Evolutionary conservation across 345 rosid genomes (phyloP), one percentile per base, ranked within the genome.

Genomic region (Gossypium thurberi): DNA sequence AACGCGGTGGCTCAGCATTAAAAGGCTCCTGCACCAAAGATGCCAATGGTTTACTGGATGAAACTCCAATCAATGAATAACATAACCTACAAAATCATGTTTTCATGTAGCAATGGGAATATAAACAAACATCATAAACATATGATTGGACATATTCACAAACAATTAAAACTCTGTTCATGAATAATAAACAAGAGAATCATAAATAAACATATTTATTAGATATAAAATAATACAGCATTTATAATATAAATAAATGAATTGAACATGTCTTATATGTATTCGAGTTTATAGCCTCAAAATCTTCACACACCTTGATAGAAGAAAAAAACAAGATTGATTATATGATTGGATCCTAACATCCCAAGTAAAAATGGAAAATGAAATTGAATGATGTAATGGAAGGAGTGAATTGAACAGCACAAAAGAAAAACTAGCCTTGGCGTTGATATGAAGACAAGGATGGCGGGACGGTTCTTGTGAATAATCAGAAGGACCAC

Each of bases 1-100:
- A 78, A 25, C 97, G 94, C 1, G 81, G 94, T 40, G 98, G 97
- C 81, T 94, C 97, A 1, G 97, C 97, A 77, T 94, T 94, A 84
- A 91, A 94, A 3, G 98, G 98, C 79, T 25, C 63, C 63, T 58
- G 63, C 63, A 25, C 15, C 40, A 58, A 58, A 58, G 7, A 12
- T 58, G 37, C 9, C 63, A 23, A 58, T 23, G 37, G 12, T 21
- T 55, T 25, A 58, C 1, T 1, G 0, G 23, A 11, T 23, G 62
- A 58, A 58, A 43, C n/a, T 23, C 58, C 26, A 1, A 67, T 48
- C 43, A 14, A 26, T 67, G 71, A 67, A 44, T 21, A 21, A 15
- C n/a, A 43, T 10, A 42, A 20, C 18, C n/a, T 64, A 12, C 69
- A 65, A 44, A 53, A 18, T 53, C 23, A 53, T 53, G 25, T 25